Base-by-base conservation (phyloP, 2,329 filamentous ascomycete genomes). In the Bipolaris oryzae region DNA sequence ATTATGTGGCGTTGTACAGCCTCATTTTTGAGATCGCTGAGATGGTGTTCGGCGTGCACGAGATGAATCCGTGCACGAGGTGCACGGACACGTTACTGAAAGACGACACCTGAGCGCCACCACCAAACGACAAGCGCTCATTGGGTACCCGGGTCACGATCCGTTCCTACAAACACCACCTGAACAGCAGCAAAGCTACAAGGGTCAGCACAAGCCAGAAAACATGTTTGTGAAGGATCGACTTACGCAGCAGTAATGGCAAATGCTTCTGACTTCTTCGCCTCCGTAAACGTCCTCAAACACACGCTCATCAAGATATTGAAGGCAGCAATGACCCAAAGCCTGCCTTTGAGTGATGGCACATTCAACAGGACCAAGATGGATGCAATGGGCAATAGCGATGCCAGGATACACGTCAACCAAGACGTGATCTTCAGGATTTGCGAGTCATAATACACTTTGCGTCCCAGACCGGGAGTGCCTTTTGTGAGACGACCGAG, bases 191-290 rank as follows among this genome's bases (percentile, higher is more conserved):
- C 43, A 33, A 57, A 57, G 1, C 43, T 57, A 28, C n/a, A 20
- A 46, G 5, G 3, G 13, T 47, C 35, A 56, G 47, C 41, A 11
- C 10, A 28, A 7, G 10, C 7, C 5, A 2, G 10, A 3, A 11
- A 1, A 18, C 13, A 9, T 6, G 10, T 31, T 31, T 20, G 18
- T 18, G 6, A 2, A 6, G 9, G 21, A 18, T 7, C 11, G 5
- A 60, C 68, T 51, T 62, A 73, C 68, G 66, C 67, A 34, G 68
- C 62, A 3, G 64, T 68, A 5, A 71, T 57, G 9, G 68, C 62
- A 49, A 73, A 73, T 1, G 70, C 51, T 21, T 72, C 66, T 3
- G 57, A 49, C 5, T 67, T 57, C 28, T 60, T 72, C 1, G 68
- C 70, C 7, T 66, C 52, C 1, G 67, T 66, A 11, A 70, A 57